Evolutionary conservation across 306 rosid genomes (phyloP).

Genomic region (Gastrolobium villosum): DNA sequence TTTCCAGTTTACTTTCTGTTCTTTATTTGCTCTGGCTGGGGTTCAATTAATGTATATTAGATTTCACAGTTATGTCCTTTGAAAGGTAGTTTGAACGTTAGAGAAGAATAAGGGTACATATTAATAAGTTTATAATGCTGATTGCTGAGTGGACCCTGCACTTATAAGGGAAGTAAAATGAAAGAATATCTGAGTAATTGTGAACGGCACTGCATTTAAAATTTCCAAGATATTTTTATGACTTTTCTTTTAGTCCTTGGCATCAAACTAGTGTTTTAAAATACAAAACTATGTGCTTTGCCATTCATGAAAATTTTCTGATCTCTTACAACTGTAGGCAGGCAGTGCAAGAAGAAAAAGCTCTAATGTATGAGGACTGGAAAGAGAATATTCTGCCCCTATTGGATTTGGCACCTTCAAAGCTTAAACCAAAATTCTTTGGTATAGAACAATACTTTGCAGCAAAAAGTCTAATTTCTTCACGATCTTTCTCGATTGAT

Average conservation of each 20-base stretch:
- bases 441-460: constrained; percentile 72
- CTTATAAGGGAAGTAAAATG: constrained; percentile 28
- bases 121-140: constrained; percentile 1
- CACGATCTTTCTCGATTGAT: constrained; percentile 80
- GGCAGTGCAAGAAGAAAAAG: constrained; percentile 78
- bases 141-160: not conserved
- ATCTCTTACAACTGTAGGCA: constrained; percentile 65
- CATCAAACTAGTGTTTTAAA: constrained; percentile 19
- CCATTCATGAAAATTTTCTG: constrained; percentile 47
- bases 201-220: not conserved
- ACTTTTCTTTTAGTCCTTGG: not conserved
- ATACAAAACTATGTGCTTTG: constrained; percentile 15
- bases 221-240: constrained; percentile 17
- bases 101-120: not conserved
- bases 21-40: not conserved
- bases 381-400: constrained; percentile 77
- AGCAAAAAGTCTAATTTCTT: constrained; percentile 78
- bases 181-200: constrained; percentile 1
- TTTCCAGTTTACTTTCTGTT: not conserved
- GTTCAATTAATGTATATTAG: not conserved
- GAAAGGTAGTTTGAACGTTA: constrained; percentile 31
- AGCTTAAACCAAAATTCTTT: constrained; percentile 59
- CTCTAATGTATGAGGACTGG: constrained; percentile 81
- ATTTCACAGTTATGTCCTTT: constrained; percentile 14
- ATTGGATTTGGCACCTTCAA: constrained; percentile 55